phyloP scores from a whole-genome alignment of 345 rosid species.

The Citrus mangshanensis region DNA sequence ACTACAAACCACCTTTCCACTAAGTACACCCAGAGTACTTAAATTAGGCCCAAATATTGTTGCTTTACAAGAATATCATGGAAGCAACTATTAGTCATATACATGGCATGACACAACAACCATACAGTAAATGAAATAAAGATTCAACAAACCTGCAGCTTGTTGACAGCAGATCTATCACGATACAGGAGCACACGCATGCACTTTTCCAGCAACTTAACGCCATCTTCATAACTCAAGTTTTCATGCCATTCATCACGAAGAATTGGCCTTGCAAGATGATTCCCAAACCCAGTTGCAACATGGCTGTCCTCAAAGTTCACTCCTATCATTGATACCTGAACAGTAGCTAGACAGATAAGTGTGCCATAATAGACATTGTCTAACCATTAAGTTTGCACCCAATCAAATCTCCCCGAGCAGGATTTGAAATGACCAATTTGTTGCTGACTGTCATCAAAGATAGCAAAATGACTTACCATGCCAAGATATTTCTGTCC shows the following conservation, averaged over 20 bases:
- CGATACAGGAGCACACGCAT: slow-evolving; percentile 98
- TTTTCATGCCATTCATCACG: slow-evolving; percentile 92
- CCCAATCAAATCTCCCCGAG: no score
- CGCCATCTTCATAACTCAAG: slow-evolving; percentile 91
- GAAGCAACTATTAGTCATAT: neutral
- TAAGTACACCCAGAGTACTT: neutral
- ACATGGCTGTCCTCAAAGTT: slow-evolving; percentile 89
- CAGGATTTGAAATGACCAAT: neutral
- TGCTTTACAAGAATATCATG: neutral
- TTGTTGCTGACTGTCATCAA: neutral
- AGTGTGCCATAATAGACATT: neutral
- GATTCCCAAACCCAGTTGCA: slow-evolving; percentile 97
- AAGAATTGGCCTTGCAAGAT: slow-evolving; percentile 92
- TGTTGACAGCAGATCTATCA: slow-evolving; percentile 94
- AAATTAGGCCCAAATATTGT: neutral
- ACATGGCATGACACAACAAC: neutral
- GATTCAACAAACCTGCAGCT: slow-evolving; percentile 69
- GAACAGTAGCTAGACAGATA: slow-evolving; percentile 7
- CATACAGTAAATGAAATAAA: neutral
- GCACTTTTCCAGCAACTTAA: slow-evolving; percentile 87
- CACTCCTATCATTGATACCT: slow-evolving; percentile 96
- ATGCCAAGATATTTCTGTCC: slow-evolving; percentile 93
- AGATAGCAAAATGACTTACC: slow-evolving; percentile 37
- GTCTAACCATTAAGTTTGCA: slow-evolving; percentile 4
- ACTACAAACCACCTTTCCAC: neutral